Evolutionary conservation across 2,329 filamentous ascomycete genomes (phyloP).

Genomic region (Dactylellina cionopaga): DNA sequence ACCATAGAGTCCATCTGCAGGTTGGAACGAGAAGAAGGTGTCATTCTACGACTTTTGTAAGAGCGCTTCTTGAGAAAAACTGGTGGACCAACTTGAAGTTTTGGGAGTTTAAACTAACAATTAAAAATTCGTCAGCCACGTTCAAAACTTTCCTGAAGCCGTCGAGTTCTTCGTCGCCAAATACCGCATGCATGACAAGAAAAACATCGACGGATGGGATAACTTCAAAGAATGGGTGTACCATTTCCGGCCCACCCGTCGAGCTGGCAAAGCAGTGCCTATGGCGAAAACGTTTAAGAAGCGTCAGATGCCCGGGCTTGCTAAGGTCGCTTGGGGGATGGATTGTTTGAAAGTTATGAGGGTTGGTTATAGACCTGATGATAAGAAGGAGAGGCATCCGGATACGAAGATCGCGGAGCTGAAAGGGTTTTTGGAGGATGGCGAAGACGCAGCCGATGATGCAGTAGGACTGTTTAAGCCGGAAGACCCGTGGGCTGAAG

Average conservation of each 20-base stretch:
- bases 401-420: constrained; percentile 65
- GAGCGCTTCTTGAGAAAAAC: too few species aligned
- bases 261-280: constrained; percentile 66
- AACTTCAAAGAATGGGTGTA: constrained; percentile 65
- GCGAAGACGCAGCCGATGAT: constrained; percentile 16
- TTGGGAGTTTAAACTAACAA: constrained; percentile 55
- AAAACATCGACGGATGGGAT: constrained; percentile 63
- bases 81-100: too few species aligned
- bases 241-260: constrained; percentile 63
- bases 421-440: constrained; percentile 61
- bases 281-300: constrained; percentile 65
- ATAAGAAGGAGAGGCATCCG: constrained; percentile 53
- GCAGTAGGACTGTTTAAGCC: not conserved
- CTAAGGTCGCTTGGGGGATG: constrained; percentile 65
- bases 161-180: constrained; percentile 65
- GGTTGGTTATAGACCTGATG: constrained; percentile 38
- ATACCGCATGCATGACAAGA: constrained; percentile 65
- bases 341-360: constrained; percentile 66
- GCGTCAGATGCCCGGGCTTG: constrained; percentile 66
- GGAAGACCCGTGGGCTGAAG: constrained; percentile 19
- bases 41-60: constrained; percentile 59
- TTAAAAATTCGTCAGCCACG: constrained; percentile 61
- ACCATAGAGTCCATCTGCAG: constrained; percentile 47
- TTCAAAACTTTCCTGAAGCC: constrained; percentile 68
- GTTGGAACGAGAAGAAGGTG: constrained; percentile 55